Evolutionary conservation across 768 basidiomycete species (phyloP), one percentile per base, ranked within the genome.

Genomic region (Amanita polypyramis): DNA sequence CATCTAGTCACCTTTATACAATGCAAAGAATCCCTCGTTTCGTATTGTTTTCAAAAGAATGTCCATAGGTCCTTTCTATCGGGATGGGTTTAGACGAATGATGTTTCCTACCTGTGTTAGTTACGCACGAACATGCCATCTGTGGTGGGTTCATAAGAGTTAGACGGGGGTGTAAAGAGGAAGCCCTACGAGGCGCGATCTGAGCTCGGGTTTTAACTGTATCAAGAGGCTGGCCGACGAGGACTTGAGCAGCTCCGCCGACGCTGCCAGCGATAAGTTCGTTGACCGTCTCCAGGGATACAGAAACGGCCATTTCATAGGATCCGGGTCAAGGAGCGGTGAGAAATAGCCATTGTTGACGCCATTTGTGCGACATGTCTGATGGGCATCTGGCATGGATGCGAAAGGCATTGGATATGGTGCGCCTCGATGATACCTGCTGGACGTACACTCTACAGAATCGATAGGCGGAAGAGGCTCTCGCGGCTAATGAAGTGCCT

Each of bases 1-100:
- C n/a, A n/a, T n/a, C n/a, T n/a, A n/a, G n/a, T 8, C 11, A 89
- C 94, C 95, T 73, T 97, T 97, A 69, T 96, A 98, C 37, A 99
- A 64, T 2, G 92, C 96, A 49, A 96, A 77, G 58, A 94, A 77
- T 0, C 96, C 96, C 61, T 99, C 96, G 70, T 90, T 77, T 54
- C 80, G 65, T 38, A 94, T 52, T 0, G 95, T 98, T 61, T 89
- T 82, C 14, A 62, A 55, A 8, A 94, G 65, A 51, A 98, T 92
- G 60, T 98, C 94, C 77, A 93, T 81, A 0, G 95, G 93, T 1
- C 93, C 93, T 72, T 85, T 93, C 88, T 92, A 58, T 39, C 45
- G 20, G 35, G 37, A 33, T 40, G 25, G 25, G 9, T 51, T 41
- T 40, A 40, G 10, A 4, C 35, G 38, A 38, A 25, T 27, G 7